These are phyloP conservation scores for Oxytropis ochrocephala DNA, from an alignment of 306 rosid genomes.

Conservation along the genomic window DNA sequence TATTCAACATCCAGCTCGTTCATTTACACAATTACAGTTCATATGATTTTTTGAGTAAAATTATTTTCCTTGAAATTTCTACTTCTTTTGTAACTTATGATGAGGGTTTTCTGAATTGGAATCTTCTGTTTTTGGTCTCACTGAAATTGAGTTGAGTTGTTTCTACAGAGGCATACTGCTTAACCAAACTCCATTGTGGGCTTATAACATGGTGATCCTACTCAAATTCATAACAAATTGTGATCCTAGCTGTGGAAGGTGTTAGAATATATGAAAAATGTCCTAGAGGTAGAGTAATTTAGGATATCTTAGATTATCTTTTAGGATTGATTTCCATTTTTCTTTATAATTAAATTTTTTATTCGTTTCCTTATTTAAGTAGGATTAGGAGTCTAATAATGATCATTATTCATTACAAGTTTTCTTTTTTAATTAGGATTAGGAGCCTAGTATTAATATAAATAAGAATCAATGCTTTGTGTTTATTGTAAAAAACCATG, in stretches of 20 bases:
- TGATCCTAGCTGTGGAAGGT: background rate
- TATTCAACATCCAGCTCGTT: background rate
- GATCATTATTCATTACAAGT: background rate
- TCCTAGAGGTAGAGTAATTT: background rate
- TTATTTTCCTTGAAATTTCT: background rate
- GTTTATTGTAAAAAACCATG: background rate
- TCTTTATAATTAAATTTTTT: background rate
- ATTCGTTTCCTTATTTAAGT: background rate
- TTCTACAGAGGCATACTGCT: too few relatives aligned
- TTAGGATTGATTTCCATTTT: background rate
- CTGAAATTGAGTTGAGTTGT: background rate
- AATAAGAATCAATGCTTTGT: background rate
- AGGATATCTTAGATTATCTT: background rate
- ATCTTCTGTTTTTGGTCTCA: background rate
- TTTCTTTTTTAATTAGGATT: background rate
- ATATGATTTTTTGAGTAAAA: background rate
- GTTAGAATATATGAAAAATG: background rate
- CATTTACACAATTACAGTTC: constrained; percentile 1
- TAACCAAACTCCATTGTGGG: background rate
- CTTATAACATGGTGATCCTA: background rate
- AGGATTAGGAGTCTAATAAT: background rate
- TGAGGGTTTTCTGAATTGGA: background rate
- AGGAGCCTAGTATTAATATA: background rate
- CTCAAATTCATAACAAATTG: background rate
- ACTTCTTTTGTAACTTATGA: background rate